Evolutionary conservation across 495 filamentous ascomycete genomes (phyloP), one percentile per base, ranked within the genome.

Genomic region (Xylaria castorea): DNA sequence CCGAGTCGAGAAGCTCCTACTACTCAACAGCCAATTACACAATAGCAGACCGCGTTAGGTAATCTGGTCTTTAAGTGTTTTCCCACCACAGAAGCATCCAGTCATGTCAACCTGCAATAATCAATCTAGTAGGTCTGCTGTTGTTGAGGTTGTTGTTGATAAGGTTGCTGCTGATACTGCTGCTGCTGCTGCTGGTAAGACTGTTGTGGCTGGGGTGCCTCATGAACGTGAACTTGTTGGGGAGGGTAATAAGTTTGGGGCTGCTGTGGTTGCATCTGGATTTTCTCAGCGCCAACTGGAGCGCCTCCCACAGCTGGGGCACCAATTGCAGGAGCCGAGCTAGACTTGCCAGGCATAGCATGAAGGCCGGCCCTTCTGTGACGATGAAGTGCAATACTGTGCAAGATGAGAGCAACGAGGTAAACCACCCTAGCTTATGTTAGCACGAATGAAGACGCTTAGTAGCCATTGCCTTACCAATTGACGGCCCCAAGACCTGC

Each of bases 341-440:
- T 27, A 18, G 50, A 42, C 38, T n/a, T 14, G 25, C 67, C 61
- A n/a, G 84, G 80, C 74, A 75, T 78, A 68, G 75, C 79, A 68
- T 80, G 82, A 12, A 83, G 77, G 20, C 84, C 84, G 1, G 80
- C 83, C 30, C 74, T 75, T 68, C 85, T 81, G 72, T 86, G 85
- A n/a, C 83, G 81, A 72, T 86, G 80, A 7, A 86, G 73, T 42
- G 75, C 73, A 18, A 86, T 72, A 68, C 80, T 75, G 55, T 83
- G 80, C 18, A 86, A 75, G 9, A 79, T 71, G 6, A 85, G 80
- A 18, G 83, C 79, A 65, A 80, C 63, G 25, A 85, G 36, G 63
- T 81, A 82, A 34, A 85, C 78, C 25, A 81, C 51, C 61, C 85
- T 87, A 66, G n/a, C 4, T 36, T 36, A 34, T 46, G 22, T 71